Evolutionary conservation across 148 eudicot genomes (phyloP).

Genomic region (Cornus kousa): DNA sequence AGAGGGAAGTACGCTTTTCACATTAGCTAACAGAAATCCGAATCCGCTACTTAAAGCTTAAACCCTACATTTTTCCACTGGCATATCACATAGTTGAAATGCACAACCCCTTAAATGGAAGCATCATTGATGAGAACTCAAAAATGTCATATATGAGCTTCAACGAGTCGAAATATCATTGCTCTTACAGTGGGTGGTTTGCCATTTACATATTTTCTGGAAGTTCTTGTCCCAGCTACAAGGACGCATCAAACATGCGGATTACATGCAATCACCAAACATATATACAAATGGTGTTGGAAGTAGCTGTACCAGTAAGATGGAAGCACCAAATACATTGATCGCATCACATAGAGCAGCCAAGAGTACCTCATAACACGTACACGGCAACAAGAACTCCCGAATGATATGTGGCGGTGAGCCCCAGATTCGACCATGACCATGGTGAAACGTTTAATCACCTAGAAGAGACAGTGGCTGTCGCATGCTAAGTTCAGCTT

Average conservation of each 20-base stretch:
- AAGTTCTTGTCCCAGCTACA: too few species aligned
- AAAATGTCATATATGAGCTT: not conserved
- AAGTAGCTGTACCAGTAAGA: slow-evolving; percentile 6
- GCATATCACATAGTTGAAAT: too few species aligned
- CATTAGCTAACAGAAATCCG: too few species aligned
- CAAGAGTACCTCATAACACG: not conserved
- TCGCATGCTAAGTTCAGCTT: slow-evolving; percentile 97
- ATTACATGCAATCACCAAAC: not conserved
- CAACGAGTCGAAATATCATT: not conserved
- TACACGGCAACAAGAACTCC: not conserved
- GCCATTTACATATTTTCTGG: not conserved
- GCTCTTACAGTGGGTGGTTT: not conserved
- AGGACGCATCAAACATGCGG: not conserved
- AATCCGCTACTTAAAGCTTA: too few species aligned
- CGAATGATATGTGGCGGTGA: not conserved
- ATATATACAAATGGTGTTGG: not conserved
- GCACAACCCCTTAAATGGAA: too few species aligned
- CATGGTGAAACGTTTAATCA: slow-evolving; percentile 39
- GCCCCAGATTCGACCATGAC: not conserved
- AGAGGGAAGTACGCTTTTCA: too few species aligned
- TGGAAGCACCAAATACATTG: not conserved
- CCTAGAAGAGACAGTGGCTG: slow-evolving; percentile 79
- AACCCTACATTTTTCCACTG: too few species aligned
- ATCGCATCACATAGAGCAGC: not conserved
- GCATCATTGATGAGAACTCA: not conserved